A percentile compares a stretch with the other conserved stretches of the same genome.
Conservation (phyloP, 345 rosid species). For the Eucalyptus sideroxylon region DNA sequence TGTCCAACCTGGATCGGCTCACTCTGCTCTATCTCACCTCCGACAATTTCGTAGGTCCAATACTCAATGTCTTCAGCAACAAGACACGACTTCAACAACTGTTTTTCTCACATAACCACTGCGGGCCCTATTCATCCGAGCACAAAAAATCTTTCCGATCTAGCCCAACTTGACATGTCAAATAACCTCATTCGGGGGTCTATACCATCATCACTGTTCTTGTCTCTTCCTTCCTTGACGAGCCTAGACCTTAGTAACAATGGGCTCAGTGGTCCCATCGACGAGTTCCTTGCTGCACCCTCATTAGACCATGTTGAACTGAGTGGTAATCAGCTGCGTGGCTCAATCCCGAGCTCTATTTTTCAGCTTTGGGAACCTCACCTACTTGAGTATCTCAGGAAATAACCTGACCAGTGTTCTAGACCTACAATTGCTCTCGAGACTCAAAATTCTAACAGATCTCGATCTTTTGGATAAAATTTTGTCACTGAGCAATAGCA, state of each 20-base stretch:
- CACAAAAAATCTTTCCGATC: background rate
- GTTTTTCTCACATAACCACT: background rate
- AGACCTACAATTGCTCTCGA: background rate
- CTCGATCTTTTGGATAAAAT: background rate
- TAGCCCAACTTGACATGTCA: background rate
- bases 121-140: background rate
- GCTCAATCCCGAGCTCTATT: background rate
- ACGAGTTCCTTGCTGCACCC: too few relatives aligned
- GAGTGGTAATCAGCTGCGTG: too few relatives aligned
- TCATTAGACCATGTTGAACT: too few relatives aligned
- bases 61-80: background rate
- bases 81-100: background rate
- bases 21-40: background rate
- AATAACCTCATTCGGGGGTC: background rate
- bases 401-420: slow-evolving; percentile 5
- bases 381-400: background rate
- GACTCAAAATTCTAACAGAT: background rate
- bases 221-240: background rate
- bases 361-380: slow-evolving; percentile 1
- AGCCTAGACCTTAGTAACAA: too few relatives aligned
- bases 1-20: background rate
- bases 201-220: slow-evolving; percentile 5
- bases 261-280: too few relatives aligned
- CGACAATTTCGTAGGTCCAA: background rate
- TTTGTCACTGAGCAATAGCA: background rate